phyloP scores from a whole-genome alignment of 768 basidiomycete species.

The Kondoa subrosea region DNA sequence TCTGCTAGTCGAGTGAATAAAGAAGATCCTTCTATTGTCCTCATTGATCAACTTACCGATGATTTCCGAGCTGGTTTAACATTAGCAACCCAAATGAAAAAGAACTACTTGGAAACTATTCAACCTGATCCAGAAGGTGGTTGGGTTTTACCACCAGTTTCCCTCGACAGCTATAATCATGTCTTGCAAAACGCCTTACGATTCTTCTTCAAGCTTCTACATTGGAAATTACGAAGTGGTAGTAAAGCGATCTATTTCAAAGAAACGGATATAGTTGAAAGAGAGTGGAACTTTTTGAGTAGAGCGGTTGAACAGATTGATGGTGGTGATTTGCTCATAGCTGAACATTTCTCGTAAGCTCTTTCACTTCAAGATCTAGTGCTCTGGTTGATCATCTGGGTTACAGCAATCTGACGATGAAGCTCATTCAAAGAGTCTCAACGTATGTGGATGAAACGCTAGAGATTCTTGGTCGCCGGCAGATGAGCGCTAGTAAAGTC shows the following conservation, averaged over 20 bases:
- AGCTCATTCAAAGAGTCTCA: conserved; percentile 76
- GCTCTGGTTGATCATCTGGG: neutral
- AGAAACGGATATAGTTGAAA: conserved; percentile 93
- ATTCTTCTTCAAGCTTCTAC: conserved; percentile 81
- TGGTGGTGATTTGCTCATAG: conserved; percentile 76
- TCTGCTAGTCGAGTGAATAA: conserved; percentile 51
- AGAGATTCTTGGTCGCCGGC: conserved; percentile 35
- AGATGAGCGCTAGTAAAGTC: conserved; percentile 66
- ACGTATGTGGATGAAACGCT: conserved; percentile 93
- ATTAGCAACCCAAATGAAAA: conserved; percentile 82
- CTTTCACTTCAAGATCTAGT: neutral
- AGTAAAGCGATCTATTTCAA: conserved; percentile 86
- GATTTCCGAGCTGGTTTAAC: conserved; percentile 81
- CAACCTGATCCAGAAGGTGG: conserved; percentile 67
- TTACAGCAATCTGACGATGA: conserved; percentile 69
- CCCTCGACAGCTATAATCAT: conserved; percentile 73
- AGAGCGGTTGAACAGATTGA: conserved; percentile 74
- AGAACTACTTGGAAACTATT: conserved; percentile 82
- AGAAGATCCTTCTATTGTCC: conserved; percentile 70
- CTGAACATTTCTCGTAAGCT: conserved; percentile 81
- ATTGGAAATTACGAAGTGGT: conserved; percentile 88
- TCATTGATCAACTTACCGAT: conserved; percentile 85
- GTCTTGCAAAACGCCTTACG: conserved; percentile 73
- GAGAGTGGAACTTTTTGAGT: conserved; percentile 87
- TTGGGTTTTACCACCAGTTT: conserved; percentile 77